phyloP scores from a whole-genome alignment of 2,329 filamentous ascomycete species.

The Fusarium mangiferae region DNA sequence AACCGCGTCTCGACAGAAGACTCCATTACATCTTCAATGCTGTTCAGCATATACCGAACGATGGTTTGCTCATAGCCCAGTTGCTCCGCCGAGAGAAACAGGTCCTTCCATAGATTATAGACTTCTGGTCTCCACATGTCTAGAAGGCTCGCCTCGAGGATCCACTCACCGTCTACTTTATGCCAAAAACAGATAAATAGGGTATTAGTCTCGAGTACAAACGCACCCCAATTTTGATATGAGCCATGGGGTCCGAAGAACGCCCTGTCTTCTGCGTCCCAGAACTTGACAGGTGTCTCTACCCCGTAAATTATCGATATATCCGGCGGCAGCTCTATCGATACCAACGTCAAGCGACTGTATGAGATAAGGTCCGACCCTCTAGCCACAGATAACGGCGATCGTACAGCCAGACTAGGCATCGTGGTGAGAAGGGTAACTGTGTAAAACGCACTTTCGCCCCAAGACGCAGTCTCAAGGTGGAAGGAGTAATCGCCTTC shows the following conservation, averaged over 20 bases:
- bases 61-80: not conserved
- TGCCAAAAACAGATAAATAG: not conserved
- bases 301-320: not conserved
- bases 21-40: not conserved
- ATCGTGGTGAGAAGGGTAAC: not conserved
- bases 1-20: not conserved
- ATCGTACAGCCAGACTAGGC: not conserved
- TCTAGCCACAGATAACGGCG: not conserved
- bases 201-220: not conserved
- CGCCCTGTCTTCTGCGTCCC: not conserved
- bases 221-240: not conserved
- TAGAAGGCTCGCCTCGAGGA: fast-evolving
- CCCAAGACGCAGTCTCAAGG: not conserved
- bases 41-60: not conserved
- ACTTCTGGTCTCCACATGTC: not conserved
- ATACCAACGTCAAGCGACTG: not conserved
- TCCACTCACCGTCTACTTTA: not conserved
- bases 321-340: not conserved
- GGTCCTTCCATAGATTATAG: not conserved
- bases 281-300: not conserved
- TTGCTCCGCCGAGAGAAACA: not conserved
- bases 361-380: not conserved
- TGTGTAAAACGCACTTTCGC: not conserved
- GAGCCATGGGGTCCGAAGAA: not conserved
- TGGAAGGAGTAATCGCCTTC: no score